Conservation (phyloP, 352 stramenopile genomes). For the Phytophthora meadii region DNA sequence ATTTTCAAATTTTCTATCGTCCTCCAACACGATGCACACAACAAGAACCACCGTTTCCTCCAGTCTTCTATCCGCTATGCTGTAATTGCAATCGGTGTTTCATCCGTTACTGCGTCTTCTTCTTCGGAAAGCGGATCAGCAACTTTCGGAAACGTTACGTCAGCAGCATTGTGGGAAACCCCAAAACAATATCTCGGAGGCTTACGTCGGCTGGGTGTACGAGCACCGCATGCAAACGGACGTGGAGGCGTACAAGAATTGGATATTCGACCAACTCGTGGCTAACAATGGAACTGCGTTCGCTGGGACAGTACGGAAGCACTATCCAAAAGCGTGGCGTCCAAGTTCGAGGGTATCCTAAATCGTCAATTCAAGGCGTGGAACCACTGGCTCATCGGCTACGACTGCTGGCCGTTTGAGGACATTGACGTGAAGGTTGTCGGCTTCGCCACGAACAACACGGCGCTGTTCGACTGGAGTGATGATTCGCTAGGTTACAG, state of each 20-base stretch:
- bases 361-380: constrained; percentile 35
- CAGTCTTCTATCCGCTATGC: neutral
- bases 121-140: neutral
- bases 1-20: constrained; percentile 2
- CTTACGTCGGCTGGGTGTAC: constrained; percentile 21
- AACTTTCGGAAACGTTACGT: constrained; percentile 16
- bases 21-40: neutral
- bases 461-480: constrained; percentile 35
- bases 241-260: constrained; percentile 18
- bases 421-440: neutral
- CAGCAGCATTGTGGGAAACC: constrained; percentile 8
- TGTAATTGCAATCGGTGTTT: neutral
- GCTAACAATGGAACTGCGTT: constrained; percentile 37
- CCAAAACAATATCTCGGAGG: constrained; percentile 3
- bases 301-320: constrained; percentile 47
- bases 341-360: constrained; percentile 47
- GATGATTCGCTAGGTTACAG: constrained; percentile 39
- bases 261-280: constrained; percentile 46
- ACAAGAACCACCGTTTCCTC: neutral
- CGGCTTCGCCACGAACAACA: constrained; percentile 13
- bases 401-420: neutral
- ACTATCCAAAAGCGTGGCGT: constrained; percentile 33
- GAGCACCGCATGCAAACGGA: constrained; percentile 25
- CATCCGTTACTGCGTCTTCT: neutral
- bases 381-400: constrained; percentile 39